Evolutionary conservation across 1,284 basidiomycete species (phyloP).

Genomic region (Cryptococcus sp.): DNA sequence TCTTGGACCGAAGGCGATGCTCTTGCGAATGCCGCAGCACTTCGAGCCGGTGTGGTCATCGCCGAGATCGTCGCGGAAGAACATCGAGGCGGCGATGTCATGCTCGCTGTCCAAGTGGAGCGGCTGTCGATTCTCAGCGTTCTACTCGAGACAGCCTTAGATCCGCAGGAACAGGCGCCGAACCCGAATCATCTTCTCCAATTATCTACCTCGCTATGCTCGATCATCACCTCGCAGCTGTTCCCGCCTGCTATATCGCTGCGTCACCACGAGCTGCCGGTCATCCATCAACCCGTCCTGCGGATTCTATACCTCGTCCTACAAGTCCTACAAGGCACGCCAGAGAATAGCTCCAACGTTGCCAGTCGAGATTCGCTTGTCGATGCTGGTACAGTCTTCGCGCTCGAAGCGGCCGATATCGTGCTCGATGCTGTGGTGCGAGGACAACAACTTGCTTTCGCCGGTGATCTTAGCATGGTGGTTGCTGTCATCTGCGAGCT

Average conservation of each 20-base stretch:
- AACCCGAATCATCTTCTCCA: constrained; percentile 18
- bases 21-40: constrained; percentile 60
- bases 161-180: constrained; percentile 60
- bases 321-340: constrained; percentile 45
- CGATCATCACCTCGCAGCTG: constrained; percentile 69
- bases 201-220: constrained; percentile 66
- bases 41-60: constrained; percentile 65
- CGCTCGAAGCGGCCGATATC: constrained; percentile 43
- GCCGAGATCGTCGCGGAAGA: constrained; percentile 71
- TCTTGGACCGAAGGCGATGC: constrained; percentile 66
- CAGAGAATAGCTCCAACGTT: constrained; percentile 10
- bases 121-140: constrained; percentile 73
- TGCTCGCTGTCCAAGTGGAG: constrained; percentile 76
- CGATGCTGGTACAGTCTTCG: constrained; percentile 37
- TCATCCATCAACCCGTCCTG: constrained; percentile 78
- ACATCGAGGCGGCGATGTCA: constrained; percentile 75
- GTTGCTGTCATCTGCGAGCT: constrained; percentile 44
- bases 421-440: constrained; percentile 38
- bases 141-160: constrained; percentile 69
- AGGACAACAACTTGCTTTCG: constrained; percentile 15
- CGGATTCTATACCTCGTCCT: constrained; percentile 77
- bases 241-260: constrained; percentile 77
- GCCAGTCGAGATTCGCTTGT: constrained; percentile 27
- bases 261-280: constrained; percentile 64
- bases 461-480: constrained; percentile 38